Base-by-base conservation (phyloP, 2,329 filamentous ascomycete genomes). In the Phaeosphaeria sp. region DNA sequence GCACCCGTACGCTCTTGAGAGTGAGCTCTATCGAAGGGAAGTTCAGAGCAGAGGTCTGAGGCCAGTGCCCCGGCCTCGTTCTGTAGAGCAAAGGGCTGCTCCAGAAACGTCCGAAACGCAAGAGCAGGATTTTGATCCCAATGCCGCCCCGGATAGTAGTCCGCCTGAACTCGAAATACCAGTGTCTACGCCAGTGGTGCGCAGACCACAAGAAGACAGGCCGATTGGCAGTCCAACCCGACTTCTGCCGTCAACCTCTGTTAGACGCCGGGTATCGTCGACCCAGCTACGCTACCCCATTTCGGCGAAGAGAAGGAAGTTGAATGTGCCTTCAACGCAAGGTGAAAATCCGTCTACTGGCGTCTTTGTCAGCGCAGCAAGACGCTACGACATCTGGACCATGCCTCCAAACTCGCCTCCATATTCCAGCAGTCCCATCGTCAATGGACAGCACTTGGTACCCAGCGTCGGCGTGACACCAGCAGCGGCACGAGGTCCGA, bases 1-100 rank as follows among this genome's bases (percentile, higher is more conserved):
- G 25, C 79, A 83, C 69, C 81, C 81, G 2, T 83, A 82, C 58
- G 64, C 78, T 21, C 62, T 81, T 21, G 81, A 83, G 49, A 74
- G 74, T 20, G 77, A 80, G 50, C 67, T 74, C 36, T 82, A 83
- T 60, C 73, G 78, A 22, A 74, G 74, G 56, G 76, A 78, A 49
- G 77, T 78, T 27, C 75, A 76, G 60, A 77, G 77, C 44, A 70
- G 78, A 54, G 81, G 81, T 2, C 62, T 82, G 13, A 77, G 72
- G 51, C 81, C 81, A 3, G 73, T 83, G 15, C 70, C 72, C 9
- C 59, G 79, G 41, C 66, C 56, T 20, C 56, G 68, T 41, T 74
- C 73, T 18, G 69, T 69, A 18, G 58, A 66, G 18, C 64, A 62
- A n/a, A 65, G 59, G 27, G 23, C 56, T 20, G 52, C 23, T 17